Percentiles rank a stretch among this genome's conserved stretches.
Evolutionary conservation across 345 rosid species (phyloP).

Genomic region (Abelmoschus esculentus): DNA sequence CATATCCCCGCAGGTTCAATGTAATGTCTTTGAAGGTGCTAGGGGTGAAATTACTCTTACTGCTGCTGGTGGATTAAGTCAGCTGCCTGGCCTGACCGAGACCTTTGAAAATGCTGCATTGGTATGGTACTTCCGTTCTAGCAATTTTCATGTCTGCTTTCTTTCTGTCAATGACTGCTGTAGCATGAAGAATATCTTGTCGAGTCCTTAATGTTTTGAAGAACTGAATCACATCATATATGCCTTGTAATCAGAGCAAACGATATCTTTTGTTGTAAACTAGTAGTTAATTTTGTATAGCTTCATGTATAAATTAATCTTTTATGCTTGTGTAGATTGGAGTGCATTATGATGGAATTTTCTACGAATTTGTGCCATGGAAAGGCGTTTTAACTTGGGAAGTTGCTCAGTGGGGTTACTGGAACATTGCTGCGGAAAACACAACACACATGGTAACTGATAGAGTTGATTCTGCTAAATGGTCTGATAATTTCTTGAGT

Average conservation of each 20-base stretch:
- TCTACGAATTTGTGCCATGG: slow-evolving; percentile 95
- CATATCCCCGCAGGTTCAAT: slow-evolving; percentile 54
- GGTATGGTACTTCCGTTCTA: slow-evolving; percentile 58
- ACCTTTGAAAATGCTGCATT: slow-evolving; percentile 81
- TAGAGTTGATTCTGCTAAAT: not conserved
- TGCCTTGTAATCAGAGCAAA: not conserved
- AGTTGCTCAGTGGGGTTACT: slow-evolving; percentile 69
- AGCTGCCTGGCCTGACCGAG: slow-evolving; percentile 60
- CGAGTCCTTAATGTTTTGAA: not conserved
- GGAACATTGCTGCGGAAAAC: slow-evolving; percentile 76
- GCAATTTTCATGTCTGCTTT: not conserved
- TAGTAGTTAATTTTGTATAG: not conserved
- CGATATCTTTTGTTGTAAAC: not conserved
- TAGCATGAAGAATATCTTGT: not conserved
- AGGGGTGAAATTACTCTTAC: slow-evolving; percentile 78
- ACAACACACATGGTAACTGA: slow-evolving; percentile 52
- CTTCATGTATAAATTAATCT: not conserved
- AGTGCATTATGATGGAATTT: slow-evolving; percentile 10
- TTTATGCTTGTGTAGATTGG: slow-evolving; percentile 52
- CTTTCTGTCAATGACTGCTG: not conserved
- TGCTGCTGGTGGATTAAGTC: slow-evolving; percentile 85
- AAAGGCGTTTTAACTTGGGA: slow-evolving; percentile 73
- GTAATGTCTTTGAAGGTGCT: slow-evolving; percentile 86
- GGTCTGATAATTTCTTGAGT: not conserved
- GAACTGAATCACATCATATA: not conserved